Evolutionary conservation across 208 protist species (phyloP).

Genomic region (Blastocrithidia nonstop): DNA sequence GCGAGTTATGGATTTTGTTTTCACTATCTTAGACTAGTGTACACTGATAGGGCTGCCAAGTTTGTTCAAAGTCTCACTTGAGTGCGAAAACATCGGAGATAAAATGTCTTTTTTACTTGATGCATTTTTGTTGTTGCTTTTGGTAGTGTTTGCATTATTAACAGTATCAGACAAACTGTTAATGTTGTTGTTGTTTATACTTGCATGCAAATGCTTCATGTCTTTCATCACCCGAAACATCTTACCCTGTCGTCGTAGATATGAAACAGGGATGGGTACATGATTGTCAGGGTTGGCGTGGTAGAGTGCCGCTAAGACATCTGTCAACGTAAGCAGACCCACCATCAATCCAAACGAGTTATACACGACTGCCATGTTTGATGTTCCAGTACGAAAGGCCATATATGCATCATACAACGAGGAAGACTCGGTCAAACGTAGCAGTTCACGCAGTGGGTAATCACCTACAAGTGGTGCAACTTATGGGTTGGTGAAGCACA

Average conservation of each 20-base stretch:
- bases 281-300: conserved; percentile 12
- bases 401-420: conserved; percentile 53
- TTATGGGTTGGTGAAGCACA: conserved; percentile 35
- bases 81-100: no score
- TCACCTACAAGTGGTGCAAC: conserved; percentile 39
- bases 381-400: conserved; percentile 29
- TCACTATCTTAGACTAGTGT: no score
- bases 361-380: conserved; percentile 56
- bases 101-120: no score
- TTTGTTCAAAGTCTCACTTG: no score
- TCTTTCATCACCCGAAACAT: conserved; percentile 23
- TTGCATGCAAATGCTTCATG: conserved; percentile 21
- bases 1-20: no score
- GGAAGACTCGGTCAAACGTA: conserved; percentile 27
- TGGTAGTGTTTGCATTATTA: neutral
- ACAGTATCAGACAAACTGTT: neutral
- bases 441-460: conserved; percentile 44
- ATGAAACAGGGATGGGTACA: conserved; percentile 4
- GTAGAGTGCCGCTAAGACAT: conserved; percentile 40
- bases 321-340: conserved; percentile 47
- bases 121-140: neutral
- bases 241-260: conserved; percentile 19
- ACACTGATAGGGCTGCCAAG: no score
- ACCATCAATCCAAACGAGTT: conserved; percentile 26
- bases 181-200: conserved; percentile 1